Base-by-base conservation (phyloP, 2,329 filamentous ascomycete species). In the Endocalyx cinctus region DNA sequence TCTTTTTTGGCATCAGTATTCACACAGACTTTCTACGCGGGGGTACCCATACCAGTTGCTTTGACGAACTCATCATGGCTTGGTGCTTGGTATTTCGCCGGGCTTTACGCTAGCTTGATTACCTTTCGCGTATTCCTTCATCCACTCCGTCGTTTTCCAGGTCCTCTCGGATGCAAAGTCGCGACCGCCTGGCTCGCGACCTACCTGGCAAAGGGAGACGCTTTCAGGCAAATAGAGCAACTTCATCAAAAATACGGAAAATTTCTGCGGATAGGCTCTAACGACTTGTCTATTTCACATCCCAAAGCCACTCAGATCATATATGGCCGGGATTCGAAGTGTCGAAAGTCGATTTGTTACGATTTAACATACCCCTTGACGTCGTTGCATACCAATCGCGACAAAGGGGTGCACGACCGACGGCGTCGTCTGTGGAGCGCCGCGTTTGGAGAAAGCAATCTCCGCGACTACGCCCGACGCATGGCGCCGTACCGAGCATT, bases 361-460 rank as follows among this genome's bases (percentile, higher is more conserved):
- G 42, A 45, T 27, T 10, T 38, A 5, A 29, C 31, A 17, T 17
- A 27, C 6, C 42, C 42, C 2, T 28, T 28, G 17, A 23, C 27
- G n/a, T 42, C 38, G 1, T 17, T 46, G 11, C 38, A 39, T 6
- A 39, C 15, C 12, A 38, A 23, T 8, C 41, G 43, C 10, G 35
- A 41, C 27, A 18, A 34, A 6, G 17, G 6, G 6, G 14, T 37
- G 13, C 43, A 46, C 27, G 32, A 18, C 11, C 17, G 25, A 10
- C 34, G 37, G 15, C 41, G 43, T 8, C 35, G 41, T 6, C 14
- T 42, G 8, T 46, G 41, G 41, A 46, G 43, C 20, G 15, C 27
- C 17, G 41, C 33, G 3, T 46, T 45, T 17, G 31, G 41, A 4
- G 38, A 41, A 10, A 45, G 22, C n/a, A 23, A 30, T 13, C 33